These are phyloP conservation scores for Botrytis paeoniae DNA, from an alignment of 2,329 filamentous ascomycete species.

Conservation along the genomic window DNA sequence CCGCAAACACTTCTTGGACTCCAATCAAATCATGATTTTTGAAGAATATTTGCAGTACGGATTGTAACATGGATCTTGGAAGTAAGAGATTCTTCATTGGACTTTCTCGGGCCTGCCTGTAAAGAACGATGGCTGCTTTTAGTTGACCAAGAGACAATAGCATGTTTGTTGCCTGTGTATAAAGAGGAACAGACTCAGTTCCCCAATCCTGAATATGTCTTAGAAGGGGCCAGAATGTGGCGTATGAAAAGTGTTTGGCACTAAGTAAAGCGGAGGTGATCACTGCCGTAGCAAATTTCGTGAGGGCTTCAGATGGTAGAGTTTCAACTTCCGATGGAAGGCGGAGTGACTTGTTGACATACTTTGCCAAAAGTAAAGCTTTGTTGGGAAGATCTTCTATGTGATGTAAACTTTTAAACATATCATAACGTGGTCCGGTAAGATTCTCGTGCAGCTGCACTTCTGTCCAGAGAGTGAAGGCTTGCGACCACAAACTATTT, in stretches of 20 bases:
- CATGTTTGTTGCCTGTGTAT: constrained; percentile 24
- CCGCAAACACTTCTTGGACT: constrained; percentile 41
- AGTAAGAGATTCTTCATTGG: constrained; percentile 22
- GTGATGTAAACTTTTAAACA: constrained; percentile 16
- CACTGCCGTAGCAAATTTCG: constrained; percentile 26
- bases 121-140: constrained; percentile 28
- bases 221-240: constrained; percentile 26
- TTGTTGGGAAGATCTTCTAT: constrained; percentile 6
- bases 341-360: constrained; percentile 12
- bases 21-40: constrained; percentile 35
- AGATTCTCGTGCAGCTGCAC: constrained; percentile 15
- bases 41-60: constrained; percentile 37
- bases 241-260: constrained; percentile 21
- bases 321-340: neutral
- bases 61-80: constrained; percentile 29
- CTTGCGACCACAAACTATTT: constrained; percentile 29
- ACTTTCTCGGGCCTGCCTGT: constrained; percentile 28
- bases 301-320: neutral
- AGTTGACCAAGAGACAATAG: constrained; percentile 27
- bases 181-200: constrained; percentile 23
- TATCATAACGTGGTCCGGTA: constrained; percentile 20
- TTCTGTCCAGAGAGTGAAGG: constrained; percentile 29
- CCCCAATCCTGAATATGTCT: constrained; percentile 28
- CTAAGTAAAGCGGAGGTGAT: constrained; percentile 25
- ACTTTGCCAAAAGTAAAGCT: constrained; percentile 22